Evolutionary conservation across 2,329 filamentous ascomycete species (phyloP).

Genomic region (Pseudogymnoascus sp.): DNA sequence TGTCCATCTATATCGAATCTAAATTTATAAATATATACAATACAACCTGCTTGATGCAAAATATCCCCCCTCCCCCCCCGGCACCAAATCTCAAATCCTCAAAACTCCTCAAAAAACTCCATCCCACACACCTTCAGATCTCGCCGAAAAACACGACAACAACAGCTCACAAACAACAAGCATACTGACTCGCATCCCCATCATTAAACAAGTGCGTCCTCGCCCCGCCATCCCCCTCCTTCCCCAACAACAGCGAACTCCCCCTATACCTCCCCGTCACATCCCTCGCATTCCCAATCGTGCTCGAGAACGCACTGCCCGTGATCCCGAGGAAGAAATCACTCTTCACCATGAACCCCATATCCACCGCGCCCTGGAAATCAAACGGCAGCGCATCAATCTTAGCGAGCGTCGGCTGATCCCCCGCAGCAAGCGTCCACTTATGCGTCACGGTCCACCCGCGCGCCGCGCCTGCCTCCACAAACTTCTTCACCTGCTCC

Average conservation of each 20-base stretch:
- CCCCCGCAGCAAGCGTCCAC: slow-evolving; percentile 23
- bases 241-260: slow-evolving; percentile 23
- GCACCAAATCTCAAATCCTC: background rate
- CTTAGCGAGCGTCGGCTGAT: slow-evolving; percentile 16
- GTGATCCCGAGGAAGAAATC: slow-evolving; percentile 30
- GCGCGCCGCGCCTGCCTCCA: slow-evolving; percentile 22
- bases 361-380: slow-evolving; percentile 30
- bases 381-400: slow-evolving; percentile 28
- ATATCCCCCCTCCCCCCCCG: background rate
- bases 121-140: background rate
- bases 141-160: background rate
- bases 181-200: slow-evolving; percentile 25
- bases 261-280: slow-evolving; percentile 30
- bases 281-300: slow-evolving; percentile 29
- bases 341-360: slow-evolving; percentile 28
- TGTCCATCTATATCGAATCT: background rate
- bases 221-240: slow-evolving; percentile 24
- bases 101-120: background rate
- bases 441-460: slow-evolving; percentile 32
- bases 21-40: background rate
- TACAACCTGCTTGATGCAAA: background rate
- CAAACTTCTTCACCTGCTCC: slow-evolving; percentile 27
- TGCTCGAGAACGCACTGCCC: slow-evolving; percentile 29
- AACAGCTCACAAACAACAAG: slow-evolving; percentile 26
- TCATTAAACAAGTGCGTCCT: slow-evolving; percentile 30